Conservation (phyloP, 169 alveolate genomes). For the Babesia bigemina region DNA sequence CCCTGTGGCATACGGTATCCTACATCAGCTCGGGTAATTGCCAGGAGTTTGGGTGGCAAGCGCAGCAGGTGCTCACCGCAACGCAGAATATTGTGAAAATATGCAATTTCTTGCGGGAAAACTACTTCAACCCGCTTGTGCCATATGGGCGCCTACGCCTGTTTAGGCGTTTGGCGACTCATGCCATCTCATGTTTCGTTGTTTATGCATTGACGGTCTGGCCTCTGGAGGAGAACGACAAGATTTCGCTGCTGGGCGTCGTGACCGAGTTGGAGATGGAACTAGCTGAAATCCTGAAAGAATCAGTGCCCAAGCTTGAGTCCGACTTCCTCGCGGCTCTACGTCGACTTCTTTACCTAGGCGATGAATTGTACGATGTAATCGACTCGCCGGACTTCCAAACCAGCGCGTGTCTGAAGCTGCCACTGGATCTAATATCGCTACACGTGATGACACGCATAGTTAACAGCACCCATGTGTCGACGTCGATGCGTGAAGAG, state of each 20-base stretch:
- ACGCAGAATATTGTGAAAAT: constrained; percentile 53
- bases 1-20: constrained; percentile 65
- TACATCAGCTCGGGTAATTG: constrained; percentile 46
- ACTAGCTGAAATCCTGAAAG: constrained; percentile 48
- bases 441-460: constrained; percentile 44
- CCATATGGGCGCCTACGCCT: constrained; percentile 7
- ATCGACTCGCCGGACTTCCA: constrained; percentile 22
- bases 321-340: constrained; percentile 42
- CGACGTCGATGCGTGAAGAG: constrained; percentile 7
- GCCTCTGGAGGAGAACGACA: constrained; percentile 67
- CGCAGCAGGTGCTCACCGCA: constrained; percentile 55
- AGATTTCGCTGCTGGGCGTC: constrained; percentile 33
- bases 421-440: constrained; percentile 49
- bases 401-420: constrained; percentile 16
- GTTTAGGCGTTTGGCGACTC: constrained; percentile 23
- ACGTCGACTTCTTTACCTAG: constrained; percentile 49
- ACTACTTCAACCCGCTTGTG: constrained; percentile 53
- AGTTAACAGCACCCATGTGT: constrained; percentile 4
- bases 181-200: constrained; percentile 47
- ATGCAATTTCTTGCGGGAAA: constrained; percentile 55
- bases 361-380: constrained; percentile 32
- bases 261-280: constrained; percentile 67
- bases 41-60: constrained; percentile 55
- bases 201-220: constrained; percentile 57
- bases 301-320: constrained; percentile 49